phyloP scores from a whole-genome alignment of 768 basidiomycete species.

The Suillus subaureus region DNA sequence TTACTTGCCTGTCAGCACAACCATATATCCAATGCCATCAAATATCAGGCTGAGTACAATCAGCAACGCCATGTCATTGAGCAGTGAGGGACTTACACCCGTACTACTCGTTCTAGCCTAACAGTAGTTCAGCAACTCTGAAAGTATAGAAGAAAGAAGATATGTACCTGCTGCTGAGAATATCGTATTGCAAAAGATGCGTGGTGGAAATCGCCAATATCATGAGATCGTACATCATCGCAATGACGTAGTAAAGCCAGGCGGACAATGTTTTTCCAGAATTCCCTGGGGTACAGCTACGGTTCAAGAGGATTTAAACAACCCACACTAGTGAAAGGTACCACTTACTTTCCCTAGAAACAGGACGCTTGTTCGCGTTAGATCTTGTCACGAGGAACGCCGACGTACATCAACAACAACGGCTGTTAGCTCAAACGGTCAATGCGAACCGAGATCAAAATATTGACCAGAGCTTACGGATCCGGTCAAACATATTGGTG shows the following conservation, averaged over 20 bases:
- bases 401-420: constrained; percentile 22
- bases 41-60: constrained; percentile 59
- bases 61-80: constrained; percentile 12
- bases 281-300: constrained; percentile 51
- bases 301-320: background rate
- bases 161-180: constrained; percentile 27
- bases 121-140: constrained; percentile 5
- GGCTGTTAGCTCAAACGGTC: constrained; percentile 19
- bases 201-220: constrained; percentile 51
- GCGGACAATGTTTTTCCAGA: constrained; percentile 38
- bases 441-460: constrained; percentile 10
- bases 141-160: background rate
- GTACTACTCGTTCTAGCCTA: constrained; percentile 31
- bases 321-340: background rate
- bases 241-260: constrained; percentile 60
- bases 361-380: constrained; percentile 4
- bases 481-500: constrained; percentile 51
- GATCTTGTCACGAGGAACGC: background rate
- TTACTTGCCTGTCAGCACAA: constrained; percentile 51
- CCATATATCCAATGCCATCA: constrained; percentile 66
- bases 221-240: constrained; percentile 58
- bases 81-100: constrained; percentile 23
- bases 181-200: constrained; percentile 52
- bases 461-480: constrained; percentile 41
- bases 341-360: constrained; percentile 39